phyloP scores from a whole-genome alignment of 768 basidiomycete species.

The Agrocybe pediades region DNA sequence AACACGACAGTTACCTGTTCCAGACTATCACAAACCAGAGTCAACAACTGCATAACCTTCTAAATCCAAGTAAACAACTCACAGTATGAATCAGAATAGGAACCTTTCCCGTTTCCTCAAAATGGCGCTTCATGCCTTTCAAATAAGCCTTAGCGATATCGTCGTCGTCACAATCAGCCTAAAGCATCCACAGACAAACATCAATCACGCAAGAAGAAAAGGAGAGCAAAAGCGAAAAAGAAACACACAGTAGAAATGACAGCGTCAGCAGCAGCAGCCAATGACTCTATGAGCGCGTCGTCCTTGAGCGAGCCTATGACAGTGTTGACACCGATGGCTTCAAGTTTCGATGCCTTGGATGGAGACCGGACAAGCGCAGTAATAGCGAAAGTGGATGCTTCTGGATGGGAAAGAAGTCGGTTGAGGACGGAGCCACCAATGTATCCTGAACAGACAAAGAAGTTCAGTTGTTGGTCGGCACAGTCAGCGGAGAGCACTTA shows the following conservation, averaged over 20 bases:
- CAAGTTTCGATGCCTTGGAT: conserved; percentile 46
- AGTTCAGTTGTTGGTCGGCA: background rate
- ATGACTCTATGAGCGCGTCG: conserved; percentile 34
- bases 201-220: conserved; percentile 35
- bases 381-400: conserved; percentile 35
- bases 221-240: conserved; percentile 5
- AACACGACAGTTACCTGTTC: background rate
- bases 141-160: conserved; percentile 46
- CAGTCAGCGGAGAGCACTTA: background rate
- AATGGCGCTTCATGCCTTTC: conserved; percentile 50
- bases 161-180: conserved; percentile 43
- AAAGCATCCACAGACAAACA: conserved; percentile 36
- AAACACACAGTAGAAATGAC: conserved; percentile 35
- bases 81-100: conserved; percentile 65
- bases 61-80: conserved; percentile 19
- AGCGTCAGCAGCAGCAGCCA: conserved; percentile 41
- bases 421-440: conserved; percentile 47
- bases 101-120: conserved; percentile 38
- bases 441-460: conserved; percentile 34
- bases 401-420: conserved; percentile 39
- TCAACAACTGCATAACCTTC: background rate
- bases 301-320: conserved; percentile 41
- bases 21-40: conserved; percentile 11
- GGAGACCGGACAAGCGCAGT: conserved; percentile 45
- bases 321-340: conserved; percentile 35